Conservation (phyloP, 106 monocot species). For the Cymbidium sinense region DNA sequence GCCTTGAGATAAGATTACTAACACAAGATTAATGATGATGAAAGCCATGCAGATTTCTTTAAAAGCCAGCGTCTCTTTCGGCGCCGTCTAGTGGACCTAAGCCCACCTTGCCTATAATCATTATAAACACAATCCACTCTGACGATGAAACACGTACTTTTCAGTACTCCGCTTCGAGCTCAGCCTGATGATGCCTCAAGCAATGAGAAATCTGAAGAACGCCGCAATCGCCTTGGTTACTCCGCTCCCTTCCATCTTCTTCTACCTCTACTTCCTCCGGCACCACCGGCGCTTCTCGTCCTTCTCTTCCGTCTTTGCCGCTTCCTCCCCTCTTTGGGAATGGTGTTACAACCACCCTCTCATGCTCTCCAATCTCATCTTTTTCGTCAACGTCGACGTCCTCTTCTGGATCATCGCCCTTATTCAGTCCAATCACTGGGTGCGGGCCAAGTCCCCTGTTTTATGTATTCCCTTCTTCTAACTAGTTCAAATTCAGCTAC, state of each 20-base stretch:
- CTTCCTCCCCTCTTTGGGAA: slow-evolving; percentile 18
- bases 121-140: too few relatives aligned
- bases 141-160: too few relatives aligned
- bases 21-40: too few relatives aligned
- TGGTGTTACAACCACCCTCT: slow-evolving; percentile 71
- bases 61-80: too few relatives aligned
- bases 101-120: too few relatives aligned
- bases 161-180: background rate
- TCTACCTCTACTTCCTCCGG: slow-evolving; percentile 61
- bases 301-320: background rate
- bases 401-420: slow-evolving; percentile 84
- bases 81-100: too few relatives aligned
- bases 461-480: background rate
- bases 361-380: slow-evolving; percentile 79
- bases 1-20: too few relatives aligned
- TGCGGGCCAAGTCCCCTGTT: background rate
- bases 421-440: slow-evolving; percentile 72
- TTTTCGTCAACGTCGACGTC: slow-evolving; percentile 85
- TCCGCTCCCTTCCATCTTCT: slow-evolving; percentile 74
- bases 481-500: background rate
- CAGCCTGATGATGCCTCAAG: background rate
- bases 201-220: slow-evolving; percentile 56
- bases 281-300: slow-evolving; percentile 11
- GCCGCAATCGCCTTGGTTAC: slow-evolving; percentile 52
- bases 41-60: too few relatives aligned